Evolutionary conservation across 306 rosid species (phyloP), one percentile per base, ranked within the genome.

Genomic region (Rubus parviflorus): DNA sequence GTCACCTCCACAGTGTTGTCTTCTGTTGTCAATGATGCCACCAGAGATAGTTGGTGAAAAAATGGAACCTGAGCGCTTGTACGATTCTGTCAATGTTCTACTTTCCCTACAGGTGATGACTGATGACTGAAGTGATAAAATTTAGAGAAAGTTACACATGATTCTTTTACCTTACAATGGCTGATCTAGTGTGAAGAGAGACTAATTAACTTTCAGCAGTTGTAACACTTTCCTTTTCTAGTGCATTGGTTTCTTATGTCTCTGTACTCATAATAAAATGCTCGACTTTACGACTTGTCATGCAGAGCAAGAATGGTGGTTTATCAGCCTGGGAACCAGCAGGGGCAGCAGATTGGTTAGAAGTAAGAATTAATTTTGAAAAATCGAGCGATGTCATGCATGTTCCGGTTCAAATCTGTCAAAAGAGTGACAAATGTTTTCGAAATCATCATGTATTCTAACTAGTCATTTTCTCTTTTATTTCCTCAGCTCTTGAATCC

Each of bases 261-360:
- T 22, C 4, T 12, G 3, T 6, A n/a, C 19, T 53, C 17, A 41
- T 45, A 20, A 58, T 30, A 47, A 35, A 70, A 20, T 6, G 16
- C 30, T 43, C 6, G 20, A 43, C 20, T 53, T 19, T n/a, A 11
- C 15, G 88, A 30, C 57, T 49, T 8, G 60, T 37, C n/a, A n/a
- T 78, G 75, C 62, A 92, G 97, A 86, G 96, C 78, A 85, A 88
- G 70, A 88, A 76, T 9, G 97, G 97, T 37, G 96, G 97, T 51
- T 74, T 90, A 54, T 12, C 92, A 4, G 92, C 86, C 0, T 92
- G 97, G 97, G 94, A 91, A 73, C 90, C 90, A 13, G 73, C 89
- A 52, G 83, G 86, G 61, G 92, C 80, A 25, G 83, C 81, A 77
- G 85, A 87, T 1, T 91, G 93, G 97, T 78, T 91, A 52, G 97